A percentile compares a stretch with the other conserved stretches of the same genome.
These are phyloP conservation scores for Globisporangium splendens DNA, from an alignment of 352 stramenopile genomes.

Conservation along the genomic window DNA sequence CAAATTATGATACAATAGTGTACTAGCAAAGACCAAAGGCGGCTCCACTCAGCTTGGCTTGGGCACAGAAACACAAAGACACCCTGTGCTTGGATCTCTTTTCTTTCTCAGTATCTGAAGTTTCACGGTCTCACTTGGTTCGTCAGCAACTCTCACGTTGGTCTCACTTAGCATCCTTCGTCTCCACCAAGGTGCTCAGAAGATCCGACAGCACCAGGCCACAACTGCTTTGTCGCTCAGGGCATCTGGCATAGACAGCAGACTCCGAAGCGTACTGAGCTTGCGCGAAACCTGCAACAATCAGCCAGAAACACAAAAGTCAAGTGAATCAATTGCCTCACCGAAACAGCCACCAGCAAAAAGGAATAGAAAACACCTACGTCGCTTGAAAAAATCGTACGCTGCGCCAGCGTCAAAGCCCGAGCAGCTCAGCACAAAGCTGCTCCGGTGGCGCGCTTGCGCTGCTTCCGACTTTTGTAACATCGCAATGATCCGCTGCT, in stretches of 20 bases:
- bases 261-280: conserved; percentile 15
- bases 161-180: not conserved
- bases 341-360: too few species aligned
- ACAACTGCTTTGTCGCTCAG: conserved; percentile 1
- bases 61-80: too few species aligned
- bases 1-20: conserved; percentile 11
- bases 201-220: conserved; percentile 4
- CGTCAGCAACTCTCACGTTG: not conserved
- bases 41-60: too few species aligned
- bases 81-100: too few species aligned
- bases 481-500: conserved; percentile 50
- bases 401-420: conserved; percentile 50
- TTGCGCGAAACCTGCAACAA: conserved; percentile 21
- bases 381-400: conserved; percentile 71
- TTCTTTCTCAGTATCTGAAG: too few species aligned
- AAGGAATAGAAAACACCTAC: conserved; percentile 27
- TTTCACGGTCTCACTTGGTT: not conserved
- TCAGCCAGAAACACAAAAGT: not conserved
- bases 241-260: conserved; percentile 23
- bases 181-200: conserved; percentile 6
- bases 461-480: conserved; percentile 45
- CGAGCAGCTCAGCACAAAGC: conserved; percentile 42
- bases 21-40: not conserved
- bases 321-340: too few species aligned
- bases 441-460: conserved; percentile 37